phyloP scores from a whole-genome alignment of 805 yeast species.

The Scheffersomyces coipomensis region DNA sequence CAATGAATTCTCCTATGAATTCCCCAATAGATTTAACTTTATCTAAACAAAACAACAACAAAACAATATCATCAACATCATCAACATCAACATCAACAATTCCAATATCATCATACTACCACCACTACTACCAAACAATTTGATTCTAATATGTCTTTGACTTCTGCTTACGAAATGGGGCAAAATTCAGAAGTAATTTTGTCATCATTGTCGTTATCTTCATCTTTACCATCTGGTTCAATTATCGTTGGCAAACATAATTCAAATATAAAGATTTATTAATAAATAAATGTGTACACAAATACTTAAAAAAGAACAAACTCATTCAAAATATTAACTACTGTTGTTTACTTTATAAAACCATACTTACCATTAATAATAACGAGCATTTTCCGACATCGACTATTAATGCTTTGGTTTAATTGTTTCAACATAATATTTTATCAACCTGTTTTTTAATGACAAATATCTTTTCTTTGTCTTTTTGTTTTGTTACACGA shows the following conservation, averaged over 20 bases:
- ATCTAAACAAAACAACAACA: slow-evolving; percentile 8
- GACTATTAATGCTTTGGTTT: no score
- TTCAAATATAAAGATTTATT: background rate
- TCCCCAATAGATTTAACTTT: slow-evolving; percentile 41
- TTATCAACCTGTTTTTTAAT: no score
- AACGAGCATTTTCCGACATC: no score
- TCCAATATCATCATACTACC: background rate
- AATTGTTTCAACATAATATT: no score
- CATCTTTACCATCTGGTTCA: background rate
- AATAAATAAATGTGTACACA: background rate
- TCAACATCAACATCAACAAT: slow-evolving; percentile 9
- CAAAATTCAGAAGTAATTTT: slow-evolving; percentile 49
- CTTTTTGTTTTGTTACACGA: no score
- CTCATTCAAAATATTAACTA: no score
- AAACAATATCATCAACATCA: slow-evolving; percentile 11
- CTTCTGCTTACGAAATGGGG: slow-evolving; percentile 32
- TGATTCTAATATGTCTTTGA: slow-evolving; percentile 6
- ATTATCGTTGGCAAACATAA: no score
- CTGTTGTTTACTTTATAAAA: no score
- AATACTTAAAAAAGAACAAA: no score
- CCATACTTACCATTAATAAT: no score
- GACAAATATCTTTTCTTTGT: no score
- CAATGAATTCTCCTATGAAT: slow-evolving; percentile 37
- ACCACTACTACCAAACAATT: background rate
- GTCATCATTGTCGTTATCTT: slow-evolving; percentile 7